These are phyloP conservation scores for Zymoseptoria tritici DNA, from an alignment of 2,329 filamentous ascomycete species.

Conservation along the genomic window DNA sequence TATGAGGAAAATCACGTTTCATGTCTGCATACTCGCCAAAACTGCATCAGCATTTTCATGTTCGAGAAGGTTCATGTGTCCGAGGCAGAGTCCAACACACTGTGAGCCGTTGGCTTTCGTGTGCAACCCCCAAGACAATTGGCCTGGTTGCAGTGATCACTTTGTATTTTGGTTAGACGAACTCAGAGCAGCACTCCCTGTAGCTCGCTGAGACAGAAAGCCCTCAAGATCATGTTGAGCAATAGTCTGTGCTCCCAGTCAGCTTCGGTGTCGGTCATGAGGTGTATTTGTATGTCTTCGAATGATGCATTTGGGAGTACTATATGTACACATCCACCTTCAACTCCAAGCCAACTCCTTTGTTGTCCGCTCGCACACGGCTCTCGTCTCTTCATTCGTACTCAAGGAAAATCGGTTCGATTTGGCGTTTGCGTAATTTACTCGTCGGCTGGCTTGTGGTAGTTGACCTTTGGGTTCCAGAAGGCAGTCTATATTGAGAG, in stretches of 20 bases:
- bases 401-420: background rate
- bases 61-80: background rate
- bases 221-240: background rate
- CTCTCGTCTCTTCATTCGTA: background rate
- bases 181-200: background rate
- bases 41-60: background rate
- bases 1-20: background rate
- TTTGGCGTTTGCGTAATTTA: constrained; percentile 6
- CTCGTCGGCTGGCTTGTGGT: constrained; percentile 73
- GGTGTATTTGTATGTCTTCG: background rate
- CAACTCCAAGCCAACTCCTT: background rate
- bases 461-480: constrained; percentile 95
- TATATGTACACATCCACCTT: background rate
- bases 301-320: background rate
- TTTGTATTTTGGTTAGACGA: background rate
- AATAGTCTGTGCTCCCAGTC: background rate
- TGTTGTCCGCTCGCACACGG: background rate
- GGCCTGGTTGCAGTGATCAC: background rate
- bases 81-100: background rate
- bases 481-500: constrained; percentile 38
- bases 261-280: background rate
- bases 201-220: background rate
- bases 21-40: no score
- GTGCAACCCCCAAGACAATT: background rate
- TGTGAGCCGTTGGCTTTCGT: background rate